Evolutionary conservation across 2,329 filamentous ascomycete genomes (phyloP), one percentile per base, ranked within the genome.

Genomic region (Aspergillus ochraceus): DNA sequence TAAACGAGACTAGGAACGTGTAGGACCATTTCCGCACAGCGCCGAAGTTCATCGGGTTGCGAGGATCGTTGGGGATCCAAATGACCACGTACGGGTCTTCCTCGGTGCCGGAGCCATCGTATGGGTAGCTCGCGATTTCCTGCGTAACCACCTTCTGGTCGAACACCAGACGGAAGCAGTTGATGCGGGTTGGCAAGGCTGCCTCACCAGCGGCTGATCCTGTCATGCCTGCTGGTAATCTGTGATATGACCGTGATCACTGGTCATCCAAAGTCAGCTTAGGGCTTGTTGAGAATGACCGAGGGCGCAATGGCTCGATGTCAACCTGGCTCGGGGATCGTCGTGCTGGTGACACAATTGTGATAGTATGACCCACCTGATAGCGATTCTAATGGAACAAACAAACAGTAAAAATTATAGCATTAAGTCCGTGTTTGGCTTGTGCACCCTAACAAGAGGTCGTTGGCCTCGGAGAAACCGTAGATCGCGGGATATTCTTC

Each of bases 41-140:
- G 2, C 66, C 54, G 47, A 73, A 79, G 29, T 68, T 69, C 73
- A 78, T 73, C 1, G 78, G 77, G 53, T 80, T 76, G 39, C 76
- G 70, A 4, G 72, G 72, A 60, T 80, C 78, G 57, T 72, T 60
- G 14, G 73, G 71, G 14, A 79, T 71, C 68, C 72, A 80, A 42
- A 69, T 65, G 17, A 80, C 73, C 6, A 73, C 67, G 60, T 71
- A 79, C 0, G 77, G 77, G 57, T 79, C 75, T 6, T 72, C 67
- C 36, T 72, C 66, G 1, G 76, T 78, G 4, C 78, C 78, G 0
- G 68, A 70, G 8, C 78, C 78, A 51, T 66, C 46, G 47, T 73
- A 73, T 1, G 65, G 64, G 45, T 69, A 66, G 55, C 66, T 63
- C 42, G 66, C 61, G 36, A 74, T 64, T 54, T 72, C 70, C 24